Evolutionary conservation across 352 stramenopile genomes (phyloP).

Genomic region (Globisporangium parvum): DNA sequence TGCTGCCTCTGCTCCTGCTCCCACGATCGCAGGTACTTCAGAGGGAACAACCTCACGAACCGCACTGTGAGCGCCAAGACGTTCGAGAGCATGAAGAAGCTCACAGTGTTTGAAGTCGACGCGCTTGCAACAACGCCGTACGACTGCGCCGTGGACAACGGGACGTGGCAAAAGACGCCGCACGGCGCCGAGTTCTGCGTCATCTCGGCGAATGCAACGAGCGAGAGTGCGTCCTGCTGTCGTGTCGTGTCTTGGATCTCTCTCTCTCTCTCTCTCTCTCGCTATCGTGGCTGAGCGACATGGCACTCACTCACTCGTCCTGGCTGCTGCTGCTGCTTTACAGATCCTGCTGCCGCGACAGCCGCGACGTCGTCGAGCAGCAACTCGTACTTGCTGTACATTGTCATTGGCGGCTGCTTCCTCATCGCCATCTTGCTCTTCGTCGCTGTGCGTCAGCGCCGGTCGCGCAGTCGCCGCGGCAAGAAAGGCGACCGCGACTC

Average conservation of each 20-base stretch:
- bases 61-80: constrained; percentile 33
- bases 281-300: too few relatives aligned
- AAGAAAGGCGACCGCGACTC: constrained; percentile 32
- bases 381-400: constrained; percentile 38
- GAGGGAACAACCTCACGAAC: constrained; percentile 39
- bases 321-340: background rate
- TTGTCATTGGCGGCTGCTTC: constrained; percentile 31
- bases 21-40: constrained; percentile 22
- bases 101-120: constrained; percentile 43
- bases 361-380: constrained; percentile 20
- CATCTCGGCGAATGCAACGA: constrained; percentile 15
- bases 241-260: too few relatives aligned
- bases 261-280: too few relatives aligned
- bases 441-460: constrained; percentile 34
- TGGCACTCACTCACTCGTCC: too few relatives aligned
- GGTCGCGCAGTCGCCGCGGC: constrained; percentile 21
- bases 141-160: constrained; percentile 24
- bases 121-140: constrained; percentile 19
- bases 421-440: constrained; percentile 46
- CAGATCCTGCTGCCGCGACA: constrained; percentile 11
- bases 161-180: constrained; percentile 26
- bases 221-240: constrained; percentile 1
- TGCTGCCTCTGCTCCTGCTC: background rate
- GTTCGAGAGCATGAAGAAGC: constrained; percentile 30
- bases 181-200: constrained; percentile 38